Percentiles rank a stretch among this genome's conserved stretches.
phyloP scores from a whole-genome alignment of 768 basidiomycete genomes.

The Dacryopinax primogenitus region DNA sequence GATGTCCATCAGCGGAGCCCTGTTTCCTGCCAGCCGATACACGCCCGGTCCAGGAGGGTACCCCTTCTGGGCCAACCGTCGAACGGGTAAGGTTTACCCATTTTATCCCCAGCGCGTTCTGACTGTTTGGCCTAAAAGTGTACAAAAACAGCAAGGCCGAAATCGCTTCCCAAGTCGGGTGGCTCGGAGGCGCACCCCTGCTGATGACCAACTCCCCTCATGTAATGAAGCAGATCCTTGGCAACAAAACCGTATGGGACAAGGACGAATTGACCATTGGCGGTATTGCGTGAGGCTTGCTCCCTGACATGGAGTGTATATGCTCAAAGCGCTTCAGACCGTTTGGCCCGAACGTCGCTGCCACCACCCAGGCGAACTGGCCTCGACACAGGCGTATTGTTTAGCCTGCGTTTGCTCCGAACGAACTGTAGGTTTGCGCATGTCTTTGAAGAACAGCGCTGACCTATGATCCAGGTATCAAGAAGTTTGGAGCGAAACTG shows the following conservation, averaged over 20 bases:
- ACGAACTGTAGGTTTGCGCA: not conserved
- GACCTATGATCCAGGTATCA: not conserved
- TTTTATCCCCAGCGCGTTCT: not conserved
- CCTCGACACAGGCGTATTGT: not conserved
- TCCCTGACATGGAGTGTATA: not conserved
- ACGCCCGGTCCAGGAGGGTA: too few species aligned
- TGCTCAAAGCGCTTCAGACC: not conserved
- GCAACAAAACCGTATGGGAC: not conserved
- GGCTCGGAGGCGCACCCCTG: not conserved
- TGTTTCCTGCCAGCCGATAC: not conserved
- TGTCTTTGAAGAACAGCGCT: not conserved
- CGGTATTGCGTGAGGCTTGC: not conserved
- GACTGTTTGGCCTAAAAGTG: not conserved
- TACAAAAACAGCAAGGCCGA: not conserved
- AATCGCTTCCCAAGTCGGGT: not conserved
- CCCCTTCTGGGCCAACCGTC: not conserved
- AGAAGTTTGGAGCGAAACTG: not conserved
- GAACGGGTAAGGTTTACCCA: not conserved
- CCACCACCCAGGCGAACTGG: not conserved
- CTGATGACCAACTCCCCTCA: not conserved
- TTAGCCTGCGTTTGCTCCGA: not conserved
- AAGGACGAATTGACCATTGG: not conserved
- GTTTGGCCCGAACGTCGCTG: not conserved
- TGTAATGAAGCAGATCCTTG: not conserved
- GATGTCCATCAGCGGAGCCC: not conserved